phyloP scores from a whole-genome alignment of 169 alveolate genomes.

The Cryptosporidium felis region DNA sequence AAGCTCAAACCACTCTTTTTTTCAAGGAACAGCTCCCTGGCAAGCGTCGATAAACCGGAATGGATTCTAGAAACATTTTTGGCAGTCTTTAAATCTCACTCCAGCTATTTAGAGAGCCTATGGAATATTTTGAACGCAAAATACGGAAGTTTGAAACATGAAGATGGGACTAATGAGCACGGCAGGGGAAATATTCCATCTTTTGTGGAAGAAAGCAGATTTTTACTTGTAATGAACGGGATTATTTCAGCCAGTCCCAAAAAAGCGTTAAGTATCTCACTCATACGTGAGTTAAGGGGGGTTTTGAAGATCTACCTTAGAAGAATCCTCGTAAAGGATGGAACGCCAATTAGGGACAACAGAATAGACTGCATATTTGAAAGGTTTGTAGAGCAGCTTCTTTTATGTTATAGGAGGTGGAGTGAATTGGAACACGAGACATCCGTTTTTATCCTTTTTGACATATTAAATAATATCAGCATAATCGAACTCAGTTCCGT shows the following conservation, averaged over 20 bases:
- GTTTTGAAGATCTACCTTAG: neutral
- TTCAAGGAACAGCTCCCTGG: slow-evolving; percentile 38
- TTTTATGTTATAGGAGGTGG: slow-evolving; percentile 37
- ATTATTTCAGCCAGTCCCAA: slow-evolving; percentile 3
- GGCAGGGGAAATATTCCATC: neutral
- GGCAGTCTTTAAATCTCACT: slow-evolving; percentile 44
- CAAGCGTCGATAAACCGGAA: slow-evolving; percentile 49
- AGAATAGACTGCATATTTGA: slow-evolving; percentile 32
- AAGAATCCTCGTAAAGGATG: slow-evolving; percentile 1
- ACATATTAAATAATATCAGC: slow-evolving; percentile 16
- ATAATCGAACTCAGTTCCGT: neutral
- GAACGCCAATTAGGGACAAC: slow-evolving; percentile 3
- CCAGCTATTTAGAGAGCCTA: neutral
- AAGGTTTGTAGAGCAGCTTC: slow-evolving; percentile 31
- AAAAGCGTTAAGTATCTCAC: slow-evolving; percentile 21
- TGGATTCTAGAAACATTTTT: slow-evolving; percentile 48
- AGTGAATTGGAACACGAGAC: slow-evolving; percentile 12
- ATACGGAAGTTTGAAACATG: neutral
- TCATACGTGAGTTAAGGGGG: neutral
- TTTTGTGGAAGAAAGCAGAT: neutral
- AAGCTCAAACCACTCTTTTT: slow-evolving; percentile 45
- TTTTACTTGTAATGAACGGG: neutral
- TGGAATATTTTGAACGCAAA: slow-evolving; percentile 3
- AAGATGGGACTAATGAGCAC: neutral
- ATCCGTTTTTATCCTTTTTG: neutral